A percentile compares a stretch with the other conserved stretches of the same genome.
Evolutionary conservation across 345 rosid genomes (phyloP).

Genomic region (Bruguiera sexangula): DNA sequence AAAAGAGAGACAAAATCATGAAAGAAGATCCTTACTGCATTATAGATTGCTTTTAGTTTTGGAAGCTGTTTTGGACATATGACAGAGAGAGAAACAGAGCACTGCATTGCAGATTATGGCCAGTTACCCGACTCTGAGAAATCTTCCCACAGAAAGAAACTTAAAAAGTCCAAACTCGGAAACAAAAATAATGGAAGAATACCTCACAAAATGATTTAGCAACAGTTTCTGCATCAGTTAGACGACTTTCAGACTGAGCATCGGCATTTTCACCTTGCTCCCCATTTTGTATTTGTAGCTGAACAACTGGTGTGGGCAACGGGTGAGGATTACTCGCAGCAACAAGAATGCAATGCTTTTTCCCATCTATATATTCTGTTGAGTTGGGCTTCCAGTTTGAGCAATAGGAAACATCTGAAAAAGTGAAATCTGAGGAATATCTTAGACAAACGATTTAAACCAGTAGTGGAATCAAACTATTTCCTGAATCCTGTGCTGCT

Average conservation of each 20-base stretch:
- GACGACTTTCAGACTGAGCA: constrained; percentile 55
- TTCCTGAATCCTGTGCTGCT: background rate
- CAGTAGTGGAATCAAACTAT: background rate
- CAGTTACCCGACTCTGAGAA: constrained; percentile 18
- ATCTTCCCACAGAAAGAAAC: constrained; percentile 10
- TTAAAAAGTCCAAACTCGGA: constrained; percentile 7
- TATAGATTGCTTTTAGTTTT: constrained; percentile 72
- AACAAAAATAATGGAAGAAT: constrained; percentile 13
- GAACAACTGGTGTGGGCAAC: constrained; percentile 90
- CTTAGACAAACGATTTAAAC: background rate
- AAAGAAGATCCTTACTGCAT: constrained; percentile 57
- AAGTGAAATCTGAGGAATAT: constrained; percentile 16
- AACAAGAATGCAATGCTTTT: constrained; percentile 85
- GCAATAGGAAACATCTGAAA: constrained; percentile 64
- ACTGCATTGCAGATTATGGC: constrained; percentile 49
- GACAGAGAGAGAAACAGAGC: constrained; percentile 74
- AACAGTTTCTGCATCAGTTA: constrained; percentile 86
- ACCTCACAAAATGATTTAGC: constrained; percentile 79
- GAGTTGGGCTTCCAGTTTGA: constrained; percentile 61
- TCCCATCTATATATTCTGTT: constrained; percentile 58
- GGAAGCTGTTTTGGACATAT: constrained; percentile 91
- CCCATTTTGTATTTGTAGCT: constrained; percentile 58
- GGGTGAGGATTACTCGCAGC: constrained; percentile 90
- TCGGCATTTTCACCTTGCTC: constrained; percentile 63
- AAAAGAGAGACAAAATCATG: background rate